These are phyloP conservation scores for Tolypocladium cylindrosporum DNA, from an alignment of 2,329 filamentous ascomycete genomes.

Conservation along the genomic window DNA sequence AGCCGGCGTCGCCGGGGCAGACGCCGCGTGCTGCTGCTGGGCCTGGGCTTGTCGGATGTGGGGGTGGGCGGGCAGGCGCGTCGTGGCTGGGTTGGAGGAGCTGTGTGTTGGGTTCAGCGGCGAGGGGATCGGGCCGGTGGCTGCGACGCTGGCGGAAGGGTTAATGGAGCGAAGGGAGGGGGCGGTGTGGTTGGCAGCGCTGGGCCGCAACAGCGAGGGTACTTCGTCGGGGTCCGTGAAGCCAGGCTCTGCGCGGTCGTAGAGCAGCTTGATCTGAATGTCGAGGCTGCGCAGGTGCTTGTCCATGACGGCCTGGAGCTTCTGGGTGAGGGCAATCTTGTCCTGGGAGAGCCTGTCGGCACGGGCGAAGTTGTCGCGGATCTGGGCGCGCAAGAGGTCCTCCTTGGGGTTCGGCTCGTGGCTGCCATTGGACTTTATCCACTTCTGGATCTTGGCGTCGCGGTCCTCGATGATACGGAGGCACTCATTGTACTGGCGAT, in stretches of 20 bases:
- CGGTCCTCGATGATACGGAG: slow-evolving; percentile 59
- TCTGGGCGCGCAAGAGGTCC: slow-evolving; percentile 53
- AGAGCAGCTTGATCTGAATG: slow-evolving; percentile 49
- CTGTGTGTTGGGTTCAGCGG: slow-evolving; percentile 15
- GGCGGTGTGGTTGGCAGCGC: slow-evolving; percentile 39
- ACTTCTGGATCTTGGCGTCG: slow-evolving; percentile 69
- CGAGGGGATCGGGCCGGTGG: slow-evolving; percentile 13
- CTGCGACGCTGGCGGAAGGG: slow-evolving; percentile 25
- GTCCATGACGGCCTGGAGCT: slow-evolving; percentile 48
- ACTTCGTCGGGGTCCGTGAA: slow-evolving; percentile 54
- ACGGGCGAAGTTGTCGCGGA: slow-evolving; percentile 57
- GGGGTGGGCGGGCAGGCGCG: slow-evolving; percentile 30
- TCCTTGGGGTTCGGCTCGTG: slow-evolving; percentile 68
- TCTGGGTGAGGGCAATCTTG: slow-evolving; percentile 61
- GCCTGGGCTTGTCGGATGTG: slow-evolving; percentile 40
- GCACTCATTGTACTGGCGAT: slow-evolving; percentile 60
- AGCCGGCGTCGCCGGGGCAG: slow-evolving; percentile 50
- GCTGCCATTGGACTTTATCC: slow-evolving; percentile 67
- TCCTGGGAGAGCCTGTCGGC: slow-evolving; percentile 65
- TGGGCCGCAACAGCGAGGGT: slow-evolving; percentile 50
- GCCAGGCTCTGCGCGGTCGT: slow-evolving; percentile 51
- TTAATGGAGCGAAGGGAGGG: slow-evolving; percentile 32
- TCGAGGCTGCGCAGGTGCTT: slow-evolving; percentile 56
- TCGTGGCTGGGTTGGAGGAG: slow-evolving; percentile 30
- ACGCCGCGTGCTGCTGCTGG: slow-evolving; percentile 39